Percentiles rank a stretch among this genome's conserved stretches.
phyloP scores from a whole-genome alignment of 345 rosid genomes.

The Carallia brachiata region DNA sequence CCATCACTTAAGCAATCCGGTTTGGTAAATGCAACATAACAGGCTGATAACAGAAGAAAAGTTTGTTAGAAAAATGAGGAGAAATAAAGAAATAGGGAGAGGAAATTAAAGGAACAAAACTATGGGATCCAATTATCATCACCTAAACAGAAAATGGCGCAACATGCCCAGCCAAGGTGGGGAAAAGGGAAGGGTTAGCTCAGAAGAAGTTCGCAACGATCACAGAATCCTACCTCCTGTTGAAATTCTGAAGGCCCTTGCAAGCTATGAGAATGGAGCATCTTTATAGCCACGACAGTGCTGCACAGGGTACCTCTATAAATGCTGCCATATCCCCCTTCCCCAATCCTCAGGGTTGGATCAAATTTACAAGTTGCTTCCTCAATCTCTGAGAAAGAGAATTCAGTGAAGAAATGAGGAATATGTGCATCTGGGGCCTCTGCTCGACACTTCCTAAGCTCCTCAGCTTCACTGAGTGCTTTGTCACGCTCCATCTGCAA shows the following conservation, averaged over 20 bases:
- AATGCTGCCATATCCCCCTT: constrained; percentile 92
- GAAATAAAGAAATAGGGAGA: too few species aligned
- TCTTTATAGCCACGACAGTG: constrained; percentile 73
- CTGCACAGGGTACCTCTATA: constrained; percentile 62
- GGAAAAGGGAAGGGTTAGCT: background rate
- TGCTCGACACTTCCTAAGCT: constrained; percentile 52
- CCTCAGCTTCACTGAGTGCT: constrained; percentile 86
- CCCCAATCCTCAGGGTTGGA: constrained; percentile 70
- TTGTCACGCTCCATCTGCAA: constrained; percentile 68
- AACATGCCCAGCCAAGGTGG: constrained; percentile 1
- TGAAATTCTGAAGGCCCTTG: constrained; percentile 89
- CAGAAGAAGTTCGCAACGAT: constrained; percentile 4
- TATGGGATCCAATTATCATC: too few species aligned
- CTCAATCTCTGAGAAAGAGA: constrained; percentile 65
- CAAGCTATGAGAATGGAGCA: constrained; percentile 56
- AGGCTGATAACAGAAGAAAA: too few species aligned
- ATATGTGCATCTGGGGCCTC: constrained; percentile 47
- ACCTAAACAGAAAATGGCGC: background rate
- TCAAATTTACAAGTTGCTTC: constrained; percentile 70
- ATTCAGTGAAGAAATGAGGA: constrained; percentile 61
- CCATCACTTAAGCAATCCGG: background rate
- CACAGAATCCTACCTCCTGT: constrained; percentile 61
- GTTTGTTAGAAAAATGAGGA: too few species aligned
- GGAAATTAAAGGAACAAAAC: too few species aligned
- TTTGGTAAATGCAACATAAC: too few species aligned